Evolutionary conservation across 805 yeast genomes (phyloP), one percentile per base, ranked within the genome.

Genomic region (Torulaspora gathmanii): DNA sequence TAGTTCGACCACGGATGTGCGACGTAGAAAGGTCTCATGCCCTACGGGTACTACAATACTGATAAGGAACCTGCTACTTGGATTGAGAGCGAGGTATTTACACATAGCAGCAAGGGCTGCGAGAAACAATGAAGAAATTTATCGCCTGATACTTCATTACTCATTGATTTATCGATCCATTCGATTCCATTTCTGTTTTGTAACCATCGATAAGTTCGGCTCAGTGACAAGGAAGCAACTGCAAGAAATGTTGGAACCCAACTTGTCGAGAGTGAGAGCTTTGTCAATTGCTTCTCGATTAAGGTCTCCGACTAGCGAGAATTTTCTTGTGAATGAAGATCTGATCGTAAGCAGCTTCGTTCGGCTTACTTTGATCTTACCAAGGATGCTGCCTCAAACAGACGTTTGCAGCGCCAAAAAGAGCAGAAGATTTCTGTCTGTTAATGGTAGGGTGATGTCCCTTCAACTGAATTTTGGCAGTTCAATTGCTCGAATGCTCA

Each of bases 41-140:
- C 51, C 64, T 1, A 33, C 37, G 2, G 78, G 78, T 0, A 73
- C 78, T 0, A 50, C 64, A 0, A 52, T 74, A 0, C 55, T 48
- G 3, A 45, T 72, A 1, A 52, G 46, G 30, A 68, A 65, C 0
- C 39, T 74, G 5, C 63, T 72, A 25, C 47, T 51, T 9, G 53
- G 59, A 1, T 51, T 64, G 2, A 65, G 70, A 1, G 72, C 70
- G 1, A 55, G 75, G 39, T 53, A 55, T 30, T 57, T 64, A 5
- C 57, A 67, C 39, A 50, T 64, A 16, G 47, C 55, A 5, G 57
- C 60, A 20, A 62, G 63, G 11, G 45, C 58, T 2, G 51, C 51
- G 5, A 56, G 55, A 37, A 55, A 57, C 2, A 39, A 64, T 6
- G 60, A 55, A 1, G 54, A 56, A 4, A 45, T 69, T 5, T 51